A percentile compares a stretch with the other conserved stretches of the same genome.
Conservation (phyloP, 2,329 filamentous ascomycete species). For the Neofusicoccum laricinum region DNA sequence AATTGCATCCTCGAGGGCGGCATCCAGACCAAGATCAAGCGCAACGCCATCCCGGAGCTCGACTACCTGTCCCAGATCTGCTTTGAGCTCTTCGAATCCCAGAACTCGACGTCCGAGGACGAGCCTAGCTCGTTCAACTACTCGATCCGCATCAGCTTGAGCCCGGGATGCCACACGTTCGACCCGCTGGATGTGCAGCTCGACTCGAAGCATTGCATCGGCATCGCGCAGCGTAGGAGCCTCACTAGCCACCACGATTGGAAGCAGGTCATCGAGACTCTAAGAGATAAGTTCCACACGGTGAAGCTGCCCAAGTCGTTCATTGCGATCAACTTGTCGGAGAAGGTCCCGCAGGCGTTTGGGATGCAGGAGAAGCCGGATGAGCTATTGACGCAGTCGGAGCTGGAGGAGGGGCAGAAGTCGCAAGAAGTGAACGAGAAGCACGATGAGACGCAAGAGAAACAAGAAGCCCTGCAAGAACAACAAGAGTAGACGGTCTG, state of each 20-base stretch:
- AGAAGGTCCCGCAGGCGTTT: slow-evolving; percentile 48
- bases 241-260: slow-evolving; percentile 90
- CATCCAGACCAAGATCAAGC: slow-evolving; percentile 93
- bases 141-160: slow-evolving; percentile 93
- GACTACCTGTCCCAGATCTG: slow-evolving; percentile 98
- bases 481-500: not conserved
- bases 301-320: slow-evolving; percentile 53
- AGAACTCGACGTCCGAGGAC: slow-evolving; percentile 60
- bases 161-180: slow-evolving; percentile 92
- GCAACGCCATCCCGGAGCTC: slow-evolving; percentile 91
- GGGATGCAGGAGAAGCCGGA: slow-evolving; percentile 13
- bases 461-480: not conserved
- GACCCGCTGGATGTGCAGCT: slow-evolving; percentile 95
- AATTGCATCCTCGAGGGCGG: slow-evolving; percentile 98
- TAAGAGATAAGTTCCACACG: slow-evolving; percentile 94
- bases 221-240: slow-evolving; percentile 84
- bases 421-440: not conserved
- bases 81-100: slow-evolving; percentile 95
- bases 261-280: slow-evolving; percentile 94
- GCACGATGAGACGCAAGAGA: not conserved
- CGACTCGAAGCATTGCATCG: slow-evolving; percentile 94
- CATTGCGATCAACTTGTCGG: slow-evolving; percentile 49
- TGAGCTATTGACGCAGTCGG: not conserved
- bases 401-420: not conserved
- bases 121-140: slow-evolving; percentile 81